A percentile compares a stretch with the other conserved stretches of the same genome.
These are phyloP conservation scores for Euphorbia tirucalli DNA, from an alignment of 345 rosid genomes.

Conservation along the genomic window DNA sequence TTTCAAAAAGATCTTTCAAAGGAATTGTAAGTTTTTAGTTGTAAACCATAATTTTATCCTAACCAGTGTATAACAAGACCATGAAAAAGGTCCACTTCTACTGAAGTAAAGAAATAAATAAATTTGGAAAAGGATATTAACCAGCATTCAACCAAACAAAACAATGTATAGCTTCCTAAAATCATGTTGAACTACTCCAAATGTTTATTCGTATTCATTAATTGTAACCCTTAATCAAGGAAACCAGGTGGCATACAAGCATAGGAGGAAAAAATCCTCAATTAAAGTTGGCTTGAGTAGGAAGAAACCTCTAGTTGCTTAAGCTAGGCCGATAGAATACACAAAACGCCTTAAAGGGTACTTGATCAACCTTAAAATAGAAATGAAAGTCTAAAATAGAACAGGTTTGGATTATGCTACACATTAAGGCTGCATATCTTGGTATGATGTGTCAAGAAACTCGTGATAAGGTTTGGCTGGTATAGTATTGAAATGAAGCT, in stretches of 20 bases:
- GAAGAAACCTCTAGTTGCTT: too few relatives aligned
- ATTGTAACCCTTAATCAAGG: neutral
- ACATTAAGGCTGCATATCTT: too few relatives aligned
- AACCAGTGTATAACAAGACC: neutral
- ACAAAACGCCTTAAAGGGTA: too few relatives aligned
- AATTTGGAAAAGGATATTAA: neutral
- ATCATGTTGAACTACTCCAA: neutral
- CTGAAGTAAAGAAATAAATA: neutral
- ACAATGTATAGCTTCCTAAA: slow-evolving; percentile 2
- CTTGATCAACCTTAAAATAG: neutral
- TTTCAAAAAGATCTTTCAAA: slow-evolving; percentile 23
- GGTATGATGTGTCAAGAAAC: neutral
- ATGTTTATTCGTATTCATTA: neutral
- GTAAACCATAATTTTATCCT: neutral
- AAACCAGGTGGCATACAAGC: neutral
- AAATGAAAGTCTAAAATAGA: neutral
- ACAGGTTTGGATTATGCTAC: neutral
- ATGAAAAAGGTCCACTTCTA: neutral
- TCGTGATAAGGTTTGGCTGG: neutral
- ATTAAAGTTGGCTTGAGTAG: too few relatives aligned
- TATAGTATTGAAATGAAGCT: neutral
- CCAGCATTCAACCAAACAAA: neutral
- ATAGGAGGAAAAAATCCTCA: neutral
- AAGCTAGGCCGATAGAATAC: too few relatives aligned
- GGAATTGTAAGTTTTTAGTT: neutral